Base-by-base conservation (phyloP, 345 rosid species). In the Dimocarpus longan region DNA sequence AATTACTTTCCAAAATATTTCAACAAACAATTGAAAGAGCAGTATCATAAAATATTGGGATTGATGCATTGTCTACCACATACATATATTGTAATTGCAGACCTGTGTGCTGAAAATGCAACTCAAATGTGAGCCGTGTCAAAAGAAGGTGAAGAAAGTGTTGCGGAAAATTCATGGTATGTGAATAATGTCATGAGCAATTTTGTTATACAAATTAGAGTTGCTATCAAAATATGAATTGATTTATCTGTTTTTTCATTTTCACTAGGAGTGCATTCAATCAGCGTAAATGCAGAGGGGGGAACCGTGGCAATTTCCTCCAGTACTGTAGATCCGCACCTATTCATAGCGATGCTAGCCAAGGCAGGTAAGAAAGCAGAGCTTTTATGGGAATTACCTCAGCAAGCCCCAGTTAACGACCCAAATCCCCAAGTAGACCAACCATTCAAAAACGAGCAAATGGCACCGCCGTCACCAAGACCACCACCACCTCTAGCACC, bases 91-190 rank as follows among this genome's bases (percentile, higher is more conserved):
- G 2, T 56, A 4, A 40, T 9, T 56, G 11, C 50, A 72, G 66
- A 72, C 66, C 59, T 72, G 76, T 72, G 76, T 56, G 57, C 48
- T 72, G 76, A 72, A 56, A 72, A 72, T 72, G 76, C n/a, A 72
- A 5, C 15, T 18, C 46, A 72, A 56, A 18, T 72, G 76, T 37
- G 76, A 19, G 66, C 16, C 39, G 4, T 72, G 76, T 37, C 76
- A 37, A 37, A 21, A 40, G 5, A 57, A 40, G 39, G 66, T 73
- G 37, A 73, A 73, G n/a, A 73, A 40, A 59, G 43, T 26, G 52
- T 40, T 59, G 67, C 76, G 59, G 52, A 72, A 40, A 60, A 59
- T 73, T 73, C 66, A 59, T 22, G 76, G 76, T 59, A 73, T 11
- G 16, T 50, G 16, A 50, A 50, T 50, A 50, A 13, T 50, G 56